Base-by-base conservation (phyloP, 768 basidiomycete genomes). In the Collybia sordida region DNA sequence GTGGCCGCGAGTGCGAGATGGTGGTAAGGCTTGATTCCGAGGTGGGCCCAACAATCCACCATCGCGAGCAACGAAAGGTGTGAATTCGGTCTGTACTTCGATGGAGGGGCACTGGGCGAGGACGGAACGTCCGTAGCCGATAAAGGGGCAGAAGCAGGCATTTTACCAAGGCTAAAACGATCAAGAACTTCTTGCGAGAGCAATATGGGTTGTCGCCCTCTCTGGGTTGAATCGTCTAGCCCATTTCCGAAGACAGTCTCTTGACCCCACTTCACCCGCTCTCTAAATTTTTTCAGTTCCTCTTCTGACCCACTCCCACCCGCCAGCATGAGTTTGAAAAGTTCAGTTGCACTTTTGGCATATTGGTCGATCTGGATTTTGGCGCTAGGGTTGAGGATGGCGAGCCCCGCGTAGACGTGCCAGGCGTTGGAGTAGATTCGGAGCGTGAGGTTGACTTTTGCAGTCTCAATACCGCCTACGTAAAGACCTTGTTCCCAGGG, bases 331-430 rank as follows among this genome's bases (percentile, higher is more conserved):
- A 99, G 78, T 68, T 98, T 98, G 79, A 93, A 98, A 23, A 98
- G 77, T 50, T 93, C 93, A 2, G 89, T 90, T 6, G 85, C 83
- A 60, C 86, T 88, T 51, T 81, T 80, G 3, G 96, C 86, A 63
- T 86, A 99, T 57, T 96, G 93, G 58, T 97, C 80, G 56, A 99
- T 98, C 64, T 98, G 96, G 1, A 77, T 66, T 36, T 81, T 81
- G 0, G 97, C 97, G 9, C 80, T 85, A 4, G 97, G 96, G 68
- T 99, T 98, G 54, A 99, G 81, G 64, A 98, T 92, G 1, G 96
- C 96, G n/a, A 99, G 81, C 1, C 97, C 96, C 12, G 96, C 96
- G 65, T 99, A 99, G 62, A 99, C 96, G 70, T 99, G 96, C 94
- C 94, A 99, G 53, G 93, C 88, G 67, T 94, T 97, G 38, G 92